phyloP scores from a whole-genome alignment of 495 filamentous ascomycete genomes.

The Oidiodendron maius region DNA sequence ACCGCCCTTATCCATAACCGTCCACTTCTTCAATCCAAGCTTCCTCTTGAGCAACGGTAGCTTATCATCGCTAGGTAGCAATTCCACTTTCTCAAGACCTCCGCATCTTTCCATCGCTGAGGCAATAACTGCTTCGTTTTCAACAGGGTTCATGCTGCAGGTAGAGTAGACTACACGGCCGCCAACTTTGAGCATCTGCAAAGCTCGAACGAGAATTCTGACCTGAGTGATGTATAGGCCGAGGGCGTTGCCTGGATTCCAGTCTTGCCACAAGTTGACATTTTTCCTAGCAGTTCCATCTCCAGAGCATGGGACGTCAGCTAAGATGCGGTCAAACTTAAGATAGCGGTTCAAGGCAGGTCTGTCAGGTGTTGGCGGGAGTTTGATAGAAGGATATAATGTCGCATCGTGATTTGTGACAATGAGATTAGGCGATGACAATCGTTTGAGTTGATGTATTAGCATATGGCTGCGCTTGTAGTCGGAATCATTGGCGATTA shows the following conservation, averaged over 20 bases:
- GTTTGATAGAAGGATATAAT: conserved; percentile 83
- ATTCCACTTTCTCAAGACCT: conserved; percentile 69
- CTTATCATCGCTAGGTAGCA: conserved; percentile 74
- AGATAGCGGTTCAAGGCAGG: conserved; percentile 62
- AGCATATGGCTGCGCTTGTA: conserved; percentile 95
- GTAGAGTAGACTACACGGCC: conserved; percentile 95
- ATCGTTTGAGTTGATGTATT: conserved; percentile 92
- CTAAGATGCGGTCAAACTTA: conserved; percentile 93
- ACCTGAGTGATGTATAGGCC: conserved; percentile 81
- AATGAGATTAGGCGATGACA: conserved; percentile 93
- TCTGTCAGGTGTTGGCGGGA: conserved; percentile 52
- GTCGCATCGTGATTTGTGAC: conserved; percentile 98
- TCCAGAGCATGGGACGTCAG: conserved; percentile 94
- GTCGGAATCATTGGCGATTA: conserved; percentile 94
- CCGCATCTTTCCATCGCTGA: conserved; percentile 86
- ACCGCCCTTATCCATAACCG: conserved; percentile 78
- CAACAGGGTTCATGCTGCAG: conserved; percentile 95
- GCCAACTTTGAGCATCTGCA: conserved; percentile 95
- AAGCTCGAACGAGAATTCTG: conserved; percentile 82
- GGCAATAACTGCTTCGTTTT: conserved; percentile 92
- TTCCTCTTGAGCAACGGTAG: conserved; percentile 70
- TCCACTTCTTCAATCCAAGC: conserved; percentile 71
- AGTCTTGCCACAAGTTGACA: conserved; percentile 86
- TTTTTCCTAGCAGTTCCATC: conserved; percentile 94
- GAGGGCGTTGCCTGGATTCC: conserved; percentile 75